Evolutionary conservation across 345 rosid genomes (phyloP).

Genomic region (Stellera chamaejasme): DNA sequence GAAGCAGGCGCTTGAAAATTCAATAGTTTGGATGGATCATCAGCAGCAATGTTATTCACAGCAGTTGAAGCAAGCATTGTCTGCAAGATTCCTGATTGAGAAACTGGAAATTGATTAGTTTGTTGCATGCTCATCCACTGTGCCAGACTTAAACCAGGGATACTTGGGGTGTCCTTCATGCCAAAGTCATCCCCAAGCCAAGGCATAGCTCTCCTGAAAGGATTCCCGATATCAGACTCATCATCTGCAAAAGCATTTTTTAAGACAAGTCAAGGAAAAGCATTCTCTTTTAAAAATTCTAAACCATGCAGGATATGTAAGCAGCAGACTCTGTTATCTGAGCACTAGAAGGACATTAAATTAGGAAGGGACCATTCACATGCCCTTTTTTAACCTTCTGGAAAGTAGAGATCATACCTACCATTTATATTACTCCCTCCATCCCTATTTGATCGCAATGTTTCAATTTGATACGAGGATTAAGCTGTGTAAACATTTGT

Average conservation of each 20-base stretch:
- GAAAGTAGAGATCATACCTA: neutral
- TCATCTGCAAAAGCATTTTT: conserved; percentile 51
- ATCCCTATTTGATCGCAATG: too few species aligned
- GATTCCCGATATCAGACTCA: conserved; percentile 74
- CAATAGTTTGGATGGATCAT: conserved; percentile 73
- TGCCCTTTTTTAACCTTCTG: neutral
- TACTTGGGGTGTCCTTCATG: conserved; percentile 69
- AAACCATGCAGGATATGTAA: neutral
- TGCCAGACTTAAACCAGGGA: conserved; percentile 86
- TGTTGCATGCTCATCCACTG: conserved; percentile 99
- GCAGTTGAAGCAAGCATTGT: conserved; percentile 42
- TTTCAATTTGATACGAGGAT: too few species aligned
- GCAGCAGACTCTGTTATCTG: neutral
- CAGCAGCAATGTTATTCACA: conserved; percentile 44
- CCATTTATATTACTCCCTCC: neutral
- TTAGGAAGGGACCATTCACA: neutral
- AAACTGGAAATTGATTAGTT: conserved; percentile 56
- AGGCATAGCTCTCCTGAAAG: conserved; percentile 88
- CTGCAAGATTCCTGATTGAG: conserved; percentile 58
- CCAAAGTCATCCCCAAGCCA: conserved; percentile 97
- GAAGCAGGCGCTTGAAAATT: conserved; percentile 67
- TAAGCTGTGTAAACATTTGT: too few species aligned
- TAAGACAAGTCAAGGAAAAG: conserved; percentile 6
- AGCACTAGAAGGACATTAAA: neutral
- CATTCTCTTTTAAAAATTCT: neutral